These are phyloP conservation scores for Hamamelis virginiana DNA, from an alignment of 164 flowering plant genomes.

Conservation along the genomic window DNA sequence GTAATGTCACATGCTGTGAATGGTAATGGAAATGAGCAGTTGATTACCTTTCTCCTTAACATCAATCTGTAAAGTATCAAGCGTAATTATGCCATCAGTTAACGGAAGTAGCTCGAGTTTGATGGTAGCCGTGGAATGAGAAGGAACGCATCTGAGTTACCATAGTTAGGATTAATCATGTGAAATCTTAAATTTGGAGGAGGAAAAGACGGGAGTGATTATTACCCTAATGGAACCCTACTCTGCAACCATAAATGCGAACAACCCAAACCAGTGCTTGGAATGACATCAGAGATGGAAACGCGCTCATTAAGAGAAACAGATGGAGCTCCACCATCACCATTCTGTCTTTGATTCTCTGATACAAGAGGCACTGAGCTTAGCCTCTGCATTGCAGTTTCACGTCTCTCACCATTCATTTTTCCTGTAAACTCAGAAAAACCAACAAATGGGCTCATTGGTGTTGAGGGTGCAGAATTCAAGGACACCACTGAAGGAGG, in stretches of 20 bases:
- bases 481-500: constrained; percentile 82
- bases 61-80: constrained; percentile 48
- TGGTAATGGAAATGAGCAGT: background rate
- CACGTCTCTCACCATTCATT: constrained; percentile 32
- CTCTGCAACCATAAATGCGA: constrained; percentile 97
- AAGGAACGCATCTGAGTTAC: constrained; percentile 72
- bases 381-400: constrained; percentile 32
- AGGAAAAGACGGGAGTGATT: background rate
- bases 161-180: constrained; percentile 9
- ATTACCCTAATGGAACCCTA: constrained; percentile 95
- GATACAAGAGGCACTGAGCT: constrained; percentile 31
- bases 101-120: constrained; percentile 93
- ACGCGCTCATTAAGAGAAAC: constrained; percentile 41
- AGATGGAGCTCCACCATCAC: constrained; percentile 30
- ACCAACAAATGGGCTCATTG: constrained; percentile 65
- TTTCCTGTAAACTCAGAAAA: constrained; percentile 48
- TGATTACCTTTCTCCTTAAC: constrained; percentile 51
- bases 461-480: constrained; percentile 73
- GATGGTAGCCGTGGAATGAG: constrained; percentile 85
- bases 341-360: constrained; percentile 40
- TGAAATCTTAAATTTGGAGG: background rate
- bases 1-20: background rate
- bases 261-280: constrained; percentile 65
- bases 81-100: constrained; percentile 96
- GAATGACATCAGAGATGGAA: constrained; percentile 61